phyloP scores from a whole-genome alignment of 768 basidiomycete genomes.

The Amylocystis lapponica region DNA sequence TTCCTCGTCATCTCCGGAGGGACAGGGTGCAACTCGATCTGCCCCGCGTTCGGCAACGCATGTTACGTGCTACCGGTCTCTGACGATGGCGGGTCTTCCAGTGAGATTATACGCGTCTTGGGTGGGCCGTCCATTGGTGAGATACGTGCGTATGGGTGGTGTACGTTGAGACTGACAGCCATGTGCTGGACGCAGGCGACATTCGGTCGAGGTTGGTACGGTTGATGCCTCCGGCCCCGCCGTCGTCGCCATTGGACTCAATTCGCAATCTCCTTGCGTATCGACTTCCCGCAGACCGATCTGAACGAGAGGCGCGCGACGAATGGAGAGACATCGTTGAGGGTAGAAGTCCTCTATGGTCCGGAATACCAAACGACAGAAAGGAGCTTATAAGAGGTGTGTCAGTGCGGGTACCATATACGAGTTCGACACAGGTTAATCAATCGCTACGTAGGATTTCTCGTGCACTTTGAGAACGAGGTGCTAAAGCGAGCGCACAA shows the following conservation, averaged over 20 bases:
- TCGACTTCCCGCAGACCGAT: constrained; percentile 63
- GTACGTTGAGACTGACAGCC: too few species aligned
- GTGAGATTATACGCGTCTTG: constrained; percentile 89
- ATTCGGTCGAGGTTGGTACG: constrained; percentile 87
- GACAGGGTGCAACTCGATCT: constrained; percentile 92
- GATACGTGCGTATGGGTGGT: too few species aligned
- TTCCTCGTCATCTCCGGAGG: constrained; percentile 85
- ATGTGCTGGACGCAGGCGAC: constrained; percentile 47
- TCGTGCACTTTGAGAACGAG: constrained; percentile 89
- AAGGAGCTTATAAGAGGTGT: constrained; percentile 88
- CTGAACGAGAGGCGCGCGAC: constrained; percentile 75
- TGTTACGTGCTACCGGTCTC: constrained; percentile 90
- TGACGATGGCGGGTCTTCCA: constrained; percentile 93
- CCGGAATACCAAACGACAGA: constrained; percentile 80
- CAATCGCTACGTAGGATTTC: constrained; percentile 55
- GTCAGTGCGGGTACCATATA: constrained; percentile 1
- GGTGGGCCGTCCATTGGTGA: constrained; percentile 81
- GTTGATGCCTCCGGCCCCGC: constrained; percentile 65
- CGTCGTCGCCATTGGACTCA: constrained; percentile 58
- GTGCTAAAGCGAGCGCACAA: constrained; percentile 87
- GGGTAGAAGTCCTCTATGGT: constrained; percentile 76
- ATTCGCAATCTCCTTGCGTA: constrained; percentile 76
- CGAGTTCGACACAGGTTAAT: background rate
- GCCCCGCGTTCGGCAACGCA: constrained; percentile 71
- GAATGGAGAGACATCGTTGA: constrained; percentile 92